Conservation (phyloP, 805 yeast genomes). For the Hanseniaspora meyeri region DNA sequence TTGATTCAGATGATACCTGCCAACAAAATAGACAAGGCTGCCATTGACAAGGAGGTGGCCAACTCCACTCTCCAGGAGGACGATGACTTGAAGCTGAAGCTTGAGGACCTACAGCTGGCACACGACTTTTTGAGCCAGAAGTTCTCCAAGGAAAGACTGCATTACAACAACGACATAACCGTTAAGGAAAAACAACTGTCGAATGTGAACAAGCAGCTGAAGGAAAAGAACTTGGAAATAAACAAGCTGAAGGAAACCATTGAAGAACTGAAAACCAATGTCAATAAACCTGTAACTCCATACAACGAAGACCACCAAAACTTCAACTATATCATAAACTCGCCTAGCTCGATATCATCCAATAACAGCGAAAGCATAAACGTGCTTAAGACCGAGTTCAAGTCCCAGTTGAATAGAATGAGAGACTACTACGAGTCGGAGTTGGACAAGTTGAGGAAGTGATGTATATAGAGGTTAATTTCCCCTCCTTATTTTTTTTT, state of each 20-base stretch:
- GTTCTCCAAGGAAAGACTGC: conserved; percentile 52
- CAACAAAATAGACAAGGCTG: not conserved
- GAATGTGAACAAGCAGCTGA: not conserved
- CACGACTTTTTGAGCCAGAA: conserved; percentile 58
- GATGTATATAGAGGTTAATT: not conserved
- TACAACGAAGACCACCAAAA: not conserved
- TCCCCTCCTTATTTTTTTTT: not conserved
- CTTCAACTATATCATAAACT: not conserved
- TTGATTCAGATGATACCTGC: not conserved
- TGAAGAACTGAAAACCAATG: not conserved
- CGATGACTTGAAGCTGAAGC: conserved; percentile 39
- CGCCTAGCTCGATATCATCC: conserved; percentile 7
- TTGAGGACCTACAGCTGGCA: conserved; percentile 57
- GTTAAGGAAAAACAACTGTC: conserved; percentile 1
- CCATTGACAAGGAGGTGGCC: not conserved
- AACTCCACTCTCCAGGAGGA: conserved; percentile 12
- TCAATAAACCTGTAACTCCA: not conserved
- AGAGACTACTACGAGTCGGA: conserved; percentile 9
- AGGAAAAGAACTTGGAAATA: not conserved
- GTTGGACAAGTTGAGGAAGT: conserved; percentile 3
- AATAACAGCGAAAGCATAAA: conserved; percentile 9
- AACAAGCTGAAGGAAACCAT: not conserved
- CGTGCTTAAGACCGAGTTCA: conserved; percentile 5
- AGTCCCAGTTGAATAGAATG: conserved; percentile 3
- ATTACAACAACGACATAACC: conserved; percentile 37